A percentile compares a stretch with the other conserved stretches of the same genome.
phyloP scores from a whole-genome alignment of 371 early-diverging fungal genomes.

The Conidiobolus incongruus region DNA sequence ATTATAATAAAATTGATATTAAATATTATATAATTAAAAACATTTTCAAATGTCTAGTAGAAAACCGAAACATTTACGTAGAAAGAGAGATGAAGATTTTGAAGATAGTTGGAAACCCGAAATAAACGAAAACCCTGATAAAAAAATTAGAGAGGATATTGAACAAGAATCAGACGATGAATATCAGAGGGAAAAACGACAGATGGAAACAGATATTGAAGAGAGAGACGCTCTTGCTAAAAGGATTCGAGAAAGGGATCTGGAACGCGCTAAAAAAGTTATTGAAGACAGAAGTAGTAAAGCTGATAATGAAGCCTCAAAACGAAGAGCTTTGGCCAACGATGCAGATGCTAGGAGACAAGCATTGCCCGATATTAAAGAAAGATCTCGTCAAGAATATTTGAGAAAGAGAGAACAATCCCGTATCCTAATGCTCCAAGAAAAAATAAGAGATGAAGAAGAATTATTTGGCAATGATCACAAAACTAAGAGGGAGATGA shows the following conservation, averaged over 20 bases:
- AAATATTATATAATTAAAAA: neutral
- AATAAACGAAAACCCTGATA: slow-evolving; percentile 1
- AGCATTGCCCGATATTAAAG: slow-evolving; percentile 50
- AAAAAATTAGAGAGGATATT: slow-evolving; percentile 1
- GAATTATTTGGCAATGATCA: slow-evolving; percentile 46
- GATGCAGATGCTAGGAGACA: slow-evolving; percentile 38
- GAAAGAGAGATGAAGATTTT: slow-evolving; percentile 8
- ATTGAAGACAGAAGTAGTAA: slow-evolving; percentile 62
- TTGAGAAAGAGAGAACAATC: slow-evolving; percentile 68
- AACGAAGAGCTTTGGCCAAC: slow-evolving; percentile 56
- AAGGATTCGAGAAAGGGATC: slow-evolving; percentile 59
- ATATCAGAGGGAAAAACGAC: slow-evolving; percentile 20
- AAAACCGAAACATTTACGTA: slow-evolving; percentile 7
- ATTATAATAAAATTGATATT: neutral
- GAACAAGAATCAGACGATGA: slow-evolving; percentile 14
- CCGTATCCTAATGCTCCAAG: slow-evolving; percentile 45
- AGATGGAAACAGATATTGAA: slow-evolving; percentile 31
- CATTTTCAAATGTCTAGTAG: neutral
- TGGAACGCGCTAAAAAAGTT: slow-evolving; percentile 49
- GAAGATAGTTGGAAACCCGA: too few species aligned
- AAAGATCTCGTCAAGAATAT: slow-evolving; percentile 74
- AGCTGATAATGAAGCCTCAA: slow-evolving; percentile 36
- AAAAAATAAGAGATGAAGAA: slow-evolving; percentile 74
- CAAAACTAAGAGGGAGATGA: slow-evolving; percentile 52
- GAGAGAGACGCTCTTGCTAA: slow-evolving; percentile 84